Base-by-base conservation (phyloP, 768 basidiomycete genomes). In the Myochromella boudieri region DNA sequence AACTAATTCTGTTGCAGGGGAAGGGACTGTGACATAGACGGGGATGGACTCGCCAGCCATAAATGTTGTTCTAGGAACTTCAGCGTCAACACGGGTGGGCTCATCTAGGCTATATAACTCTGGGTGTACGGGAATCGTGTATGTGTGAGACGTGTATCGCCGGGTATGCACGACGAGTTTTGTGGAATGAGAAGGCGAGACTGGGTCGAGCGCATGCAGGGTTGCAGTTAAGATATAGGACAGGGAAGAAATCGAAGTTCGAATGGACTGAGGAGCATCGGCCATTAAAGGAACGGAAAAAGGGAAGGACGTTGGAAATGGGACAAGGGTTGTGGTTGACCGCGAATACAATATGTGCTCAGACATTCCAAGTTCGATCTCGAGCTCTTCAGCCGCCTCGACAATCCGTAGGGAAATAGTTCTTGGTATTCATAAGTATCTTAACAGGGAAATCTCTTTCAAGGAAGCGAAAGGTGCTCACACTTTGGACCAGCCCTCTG, bases 251-350 rank as follows among this genome's bases (percentile, higher is more conserved):
- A 79, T 78, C 12, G 83, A 73, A 3, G 91, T 88, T 56, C 84
- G 82, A 24, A 93, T 72, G 31, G 87, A 89, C 62, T 93, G 88
- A 0, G 92, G 92, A 5, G 87, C 82, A 64, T 95, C 92, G 32
- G 78, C 67, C 48, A 75, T 79, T 42, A 95, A 74, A 9, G 87
- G 88, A 50, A 95, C 82, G 28, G 88, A 80, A 66, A 94, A 95
- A n/a, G 85, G 82, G 50, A 86, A 78, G 17, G 78, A 77, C 2
- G 82, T 74, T 4, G 86, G 85, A 47, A 84, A 68, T 18, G 68
- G 49, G 15, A 68, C 57, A 37, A 59, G 52, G 38, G 72, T 59
- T 32, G 65, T 54, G 8, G 59, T 63, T 12, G 69, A 64, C 34
- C 71, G 67, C 6, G 77, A 72, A 52, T 75, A 82, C 33, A 90